Base-by-base conservation (phyloP, 1,139 yeast genomes). In the Geotrichum citri-aurantii region DNA sequence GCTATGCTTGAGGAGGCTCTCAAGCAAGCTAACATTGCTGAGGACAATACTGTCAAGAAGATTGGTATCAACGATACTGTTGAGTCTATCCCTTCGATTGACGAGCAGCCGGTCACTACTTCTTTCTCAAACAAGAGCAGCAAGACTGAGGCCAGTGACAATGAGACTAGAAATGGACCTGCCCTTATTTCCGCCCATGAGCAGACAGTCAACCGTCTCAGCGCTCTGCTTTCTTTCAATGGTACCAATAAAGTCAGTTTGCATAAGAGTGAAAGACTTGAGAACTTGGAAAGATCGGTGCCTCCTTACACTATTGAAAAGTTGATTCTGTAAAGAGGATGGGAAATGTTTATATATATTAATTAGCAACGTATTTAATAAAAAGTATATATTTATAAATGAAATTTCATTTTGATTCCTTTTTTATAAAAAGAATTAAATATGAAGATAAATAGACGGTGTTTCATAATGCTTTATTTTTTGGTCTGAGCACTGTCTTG, bases 1-100 rank as follows among this genome's bases (percentile, higher is more conserved):
- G 80, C 85, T 0, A 75, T 85, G 61, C 75, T 84, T 46, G 82
- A 81, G 62, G 85, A 82, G 67, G 78, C 80, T 0, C 64, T 78
- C 56, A 64, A 77, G 42, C 67, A 65, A 59, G 66, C 64, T 33
- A 67, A 66, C 55, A 67, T 64, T 48, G 66, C 69, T 57, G 61
- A 61, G 51, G 49, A 64, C 37, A 69, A 69, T 60, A 62, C 65
- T 55, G 55, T 62, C 29, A 52, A 53, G 27, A 37, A 50, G 54
- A 26, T 24, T 31, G 55, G 55, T 31, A 40, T 52, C 29, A 46
- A 47, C 21, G 56, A 46, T 11, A n/a, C 54, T 42, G 50, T 49
- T 48, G 56, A 55, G 50, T 33, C 57, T 49, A 33, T 49, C 42
- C 11, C 55, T 53, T 24, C 59, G 56, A 26, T 58, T 57, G 44